Evolutionary conservation across 2,329 filamentous ascomycete genomes (phyloP), one percentile per base, ranked within the genome.

Genomic region (Sporothrix curviconia): DNA sequence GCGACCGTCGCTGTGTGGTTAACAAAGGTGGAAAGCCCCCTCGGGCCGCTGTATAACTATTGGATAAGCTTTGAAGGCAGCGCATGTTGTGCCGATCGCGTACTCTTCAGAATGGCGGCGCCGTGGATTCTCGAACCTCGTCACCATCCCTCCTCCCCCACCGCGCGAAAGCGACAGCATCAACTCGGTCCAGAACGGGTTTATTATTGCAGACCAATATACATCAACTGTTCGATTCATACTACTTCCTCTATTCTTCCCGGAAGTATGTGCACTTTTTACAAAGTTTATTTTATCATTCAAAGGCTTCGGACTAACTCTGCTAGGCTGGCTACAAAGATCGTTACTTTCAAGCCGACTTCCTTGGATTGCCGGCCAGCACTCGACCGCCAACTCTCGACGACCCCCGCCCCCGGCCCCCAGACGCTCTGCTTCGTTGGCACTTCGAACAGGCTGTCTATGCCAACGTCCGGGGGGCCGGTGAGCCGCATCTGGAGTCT

Each of bases 151-250:
- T 15, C 37, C 51, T 4, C 25, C 51, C 2, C 9, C n/a, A 15
- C 39, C 37, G 25, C 37, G 17, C 3, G 8, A 54, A n/a, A 36
- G 4, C 25, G 37, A 54, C 15, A 34, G n/a, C 25, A 43, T 43
- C 15, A 54, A 43, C 51, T 54, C 51, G n/a, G 51, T 54, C 2
- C 51, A 54, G 25, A 54, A 54, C 25, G 51, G 51, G 37, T 11
- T 54, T n/a, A 4, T 24, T 54, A 14, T 11, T 54, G n/a, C n/a
- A 34, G 25, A 14, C 7, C n/a, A 34, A 1, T 8, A 9, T 54
- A 22, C 51, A 54, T 19, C 25, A 34, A 4, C 25, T 43, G n/a
- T 54, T 54, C 12, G 37, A 54, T 17, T n/a, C 37, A 15, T 43
- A 43, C 25, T 15, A 22, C 8, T 34, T 43, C 9, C n/a, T 54